Evolutionary conservation across 768 basidiomycete genomes (phyloP).

Genomic region (Tricholoma furcatifolium): DNA sequence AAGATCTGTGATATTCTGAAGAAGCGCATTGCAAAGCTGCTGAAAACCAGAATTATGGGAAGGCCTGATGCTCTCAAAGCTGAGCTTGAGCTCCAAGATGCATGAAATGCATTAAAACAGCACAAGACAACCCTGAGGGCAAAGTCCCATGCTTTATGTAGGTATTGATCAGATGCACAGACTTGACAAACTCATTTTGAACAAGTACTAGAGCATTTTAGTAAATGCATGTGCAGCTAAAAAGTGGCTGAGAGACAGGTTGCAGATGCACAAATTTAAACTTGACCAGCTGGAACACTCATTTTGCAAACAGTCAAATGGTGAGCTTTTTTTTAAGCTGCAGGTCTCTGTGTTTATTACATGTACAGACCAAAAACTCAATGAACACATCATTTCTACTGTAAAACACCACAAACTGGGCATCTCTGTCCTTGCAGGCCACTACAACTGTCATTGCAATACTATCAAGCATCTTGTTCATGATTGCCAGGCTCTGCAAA

Average conservation of each 20-base stretch:
- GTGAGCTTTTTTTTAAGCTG: background rate
- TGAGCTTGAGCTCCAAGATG: too few species aligned
- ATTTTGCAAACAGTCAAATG: background rate
- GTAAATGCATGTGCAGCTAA: slow-evolving; percentile 23
- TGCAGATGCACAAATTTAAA: background rate
- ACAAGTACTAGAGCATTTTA: background rate
- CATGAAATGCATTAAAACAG: too few species aligned
- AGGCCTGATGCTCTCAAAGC: too few species aligned
- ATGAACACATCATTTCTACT: background rate
- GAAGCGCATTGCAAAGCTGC: too few species aligned
- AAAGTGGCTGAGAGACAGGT: background rate
- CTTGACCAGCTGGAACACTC: background rate
- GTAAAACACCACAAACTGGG: background rate
- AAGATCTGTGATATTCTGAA: too few species aligned
- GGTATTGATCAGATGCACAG: background rate
- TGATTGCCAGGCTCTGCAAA: slow-evolving; percentile 14
- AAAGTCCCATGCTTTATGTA: background rate
- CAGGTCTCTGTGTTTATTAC: too few species aligned
- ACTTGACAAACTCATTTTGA: background rate
- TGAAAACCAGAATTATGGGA: too few species aligned
- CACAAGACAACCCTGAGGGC: background rate
- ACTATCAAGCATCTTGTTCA: slow-evolving; percentile 16
- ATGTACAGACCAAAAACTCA: background rate
- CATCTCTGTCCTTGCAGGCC: too few species aligned
- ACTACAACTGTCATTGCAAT: slow-evolving; percentile 21